Evolutionary conservation across 108 stramenopile species (phyloP).

Genomic region (Mayamaea pseudoterrestris): DNA sequence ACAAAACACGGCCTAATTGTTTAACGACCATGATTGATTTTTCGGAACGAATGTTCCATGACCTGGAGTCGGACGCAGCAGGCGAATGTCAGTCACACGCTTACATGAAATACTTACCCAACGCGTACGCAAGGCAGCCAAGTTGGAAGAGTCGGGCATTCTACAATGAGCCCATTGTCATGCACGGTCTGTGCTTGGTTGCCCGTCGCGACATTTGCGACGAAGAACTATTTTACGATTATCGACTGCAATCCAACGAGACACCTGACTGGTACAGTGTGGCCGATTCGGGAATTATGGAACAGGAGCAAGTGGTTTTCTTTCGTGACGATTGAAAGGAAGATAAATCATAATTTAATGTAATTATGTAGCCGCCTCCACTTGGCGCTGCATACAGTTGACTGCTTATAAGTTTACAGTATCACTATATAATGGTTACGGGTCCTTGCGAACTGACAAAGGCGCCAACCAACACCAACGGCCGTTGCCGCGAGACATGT

Average conservation of each 20-base stretch:
- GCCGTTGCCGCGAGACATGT: too few relatives aligned
- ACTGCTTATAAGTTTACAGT: background rate
- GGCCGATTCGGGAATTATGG: background rate
- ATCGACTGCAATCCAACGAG: conserved; percentile 11
- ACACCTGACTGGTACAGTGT: conserved; percentile 4
- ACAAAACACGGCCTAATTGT: conserved; percentile 33
- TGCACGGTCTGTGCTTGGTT: conserved; percentile 72
- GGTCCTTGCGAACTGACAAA: background rate
- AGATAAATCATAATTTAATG: background rate
- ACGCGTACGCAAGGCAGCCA: conserved; percentile 61
- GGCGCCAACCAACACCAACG: background rate
- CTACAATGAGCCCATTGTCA: conserved; percentile 45
- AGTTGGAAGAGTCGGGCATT: conserved; percentile 21
- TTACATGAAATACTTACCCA: conserved; percentile 43
- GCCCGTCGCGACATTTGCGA: conserved; percentile 49
- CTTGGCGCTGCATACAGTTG: too few relatives aligned
- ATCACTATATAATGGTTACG: too few relatives aligned
- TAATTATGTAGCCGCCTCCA: too few relatives aligned
- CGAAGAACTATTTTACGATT: conserved; percentile 82
- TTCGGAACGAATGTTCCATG: conserved; percentile 36
- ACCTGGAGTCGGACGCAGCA: background rate
- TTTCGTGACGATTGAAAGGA: conserved; percentile 3
- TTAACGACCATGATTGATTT: conserved; percentile 61
- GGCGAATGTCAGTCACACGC: too few relatives aligned
- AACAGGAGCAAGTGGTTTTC: conserved; percentile 7